Evolutionary conservation across 2,329 filamentous ascomycete genomes (phyloP), one percentile per base, ranked within the genome.

Genomic region (Byssochlamys sp.): DNA sequence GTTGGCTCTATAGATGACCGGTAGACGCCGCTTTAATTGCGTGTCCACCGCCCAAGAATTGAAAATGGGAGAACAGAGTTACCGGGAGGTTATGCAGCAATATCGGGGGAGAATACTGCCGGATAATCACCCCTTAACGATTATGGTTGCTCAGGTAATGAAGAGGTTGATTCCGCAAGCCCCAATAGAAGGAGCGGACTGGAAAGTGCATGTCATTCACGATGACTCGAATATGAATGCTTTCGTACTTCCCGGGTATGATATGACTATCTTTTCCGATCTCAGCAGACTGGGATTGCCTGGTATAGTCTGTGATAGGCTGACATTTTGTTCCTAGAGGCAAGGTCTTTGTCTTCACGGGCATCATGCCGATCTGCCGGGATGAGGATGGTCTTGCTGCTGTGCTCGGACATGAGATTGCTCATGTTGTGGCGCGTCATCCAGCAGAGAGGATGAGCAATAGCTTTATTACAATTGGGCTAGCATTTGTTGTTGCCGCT

Each of bases 271-370:
- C 24, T 45, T 51, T 28, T 6, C 11, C 11, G 2, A 12, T 9
- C 28, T 54, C 25, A 19, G 33, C 55, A 1, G 14, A 33, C 12
- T 27, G 11, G 31, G 33, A 14, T 4, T 53, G 24, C n/a, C n/a
- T 33, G 26, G 57, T 62, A 5, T 62, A 28, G 48, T 19, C 54
- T 29, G 10, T 26, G 56, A 11, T 26, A 53, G 4, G 39, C 39
- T 45, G 19, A 45, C n/a, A 19, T 45, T n/a, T 19, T 45, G 39
- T 45, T 45, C 7, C 10, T 54, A 52, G 55, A 77, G 78, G 83
- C 4, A 85, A 85, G 62, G 83, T 86, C 1, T 86, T 86, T 62
- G 83, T 86, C 0, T 85, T 84, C 63, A 81, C 81, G 1, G 84
- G 84, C 2, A 84, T 86, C 9, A 64, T 86, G 12, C 79, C 81